Base-by-base conservation (phyloP, 805 yeast species). In the Helenozyma baotianmanensis region DNA sequence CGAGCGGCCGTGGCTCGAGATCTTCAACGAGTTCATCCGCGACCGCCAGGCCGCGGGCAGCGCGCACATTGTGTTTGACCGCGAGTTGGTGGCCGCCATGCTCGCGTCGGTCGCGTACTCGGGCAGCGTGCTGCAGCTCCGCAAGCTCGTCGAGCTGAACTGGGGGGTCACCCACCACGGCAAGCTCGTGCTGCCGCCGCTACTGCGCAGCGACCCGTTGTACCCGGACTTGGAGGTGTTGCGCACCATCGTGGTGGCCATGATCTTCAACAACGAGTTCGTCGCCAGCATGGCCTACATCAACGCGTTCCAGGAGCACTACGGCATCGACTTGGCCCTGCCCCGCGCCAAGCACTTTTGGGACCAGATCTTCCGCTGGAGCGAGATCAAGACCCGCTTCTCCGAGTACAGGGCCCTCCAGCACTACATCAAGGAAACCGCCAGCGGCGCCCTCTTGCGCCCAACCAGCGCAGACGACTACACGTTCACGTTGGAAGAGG, bases 281-380 rank as follows among this genome's bases (percentile, higher is more conserved):
- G 58, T 50, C 29, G 50, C 53, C 23, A 54, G 62, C 3, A 54
- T 67, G 56, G 49, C 48, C 12, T 62, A 54, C 37, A 44, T 64
- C 21, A 65, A 61, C 36, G 45, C 48, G 14, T 63, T 66, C 41
- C 70, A 64, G 41, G 43, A 50, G 5, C 34, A 44, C 21, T 66
- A 59, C 17, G 36, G 47, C 7, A 33, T 58, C 15, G 51, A 54
- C 24, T 36, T 56, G 16, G 36, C 43, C 10, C 27, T 35, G 3
- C 21, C 25, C 3, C 26, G 33, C 7, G 35, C 61, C 18, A 48
- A 47, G 36, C 30, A 43, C 2, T 56, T 67, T 36, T 67, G 70
- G 70, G 63, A 56, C 36, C 50, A 47, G 26, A 30, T 63, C 2
- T 56, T 66, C 43, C 51, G 51, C 31, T 64, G 70, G 70, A 53